These are phyloP conservation scores for Tricholoma terreum DNA, from an alignment of 768 basidiomycete genomes.

Conservation along the genomic window DNA sequence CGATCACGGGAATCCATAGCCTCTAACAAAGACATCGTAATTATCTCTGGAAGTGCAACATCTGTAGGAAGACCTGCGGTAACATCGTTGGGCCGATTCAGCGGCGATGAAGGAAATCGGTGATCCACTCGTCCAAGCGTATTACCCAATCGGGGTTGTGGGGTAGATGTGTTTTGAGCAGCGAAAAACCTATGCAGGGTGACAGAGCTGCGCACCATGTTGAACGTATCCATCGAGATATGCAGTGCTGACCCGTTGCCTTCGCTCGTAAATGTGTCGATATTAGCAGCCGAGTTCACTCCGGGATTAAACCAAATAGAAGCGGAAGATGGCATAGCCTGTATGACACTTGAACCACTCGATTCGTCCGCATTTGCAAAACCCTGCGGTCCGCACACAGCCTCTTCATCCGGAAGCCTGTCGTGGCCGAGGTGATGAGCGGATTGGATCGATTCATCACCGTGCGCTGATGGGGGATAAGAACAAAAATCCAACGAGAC, in stretches of 20 bases:
- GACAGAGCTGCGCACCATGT: neutral
- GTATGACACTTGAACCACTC: constrained; percentile 13
- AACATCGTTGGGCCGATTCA: neutral
- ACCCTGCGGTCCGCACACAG: neutral
- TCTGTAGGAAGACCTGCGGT: neutral
- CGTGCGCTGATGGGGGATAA: neutral
- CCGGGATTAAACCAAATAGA: constrained; percentile 15
- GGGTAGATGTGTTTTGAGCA: neutral
- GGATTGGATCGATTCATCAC: neutral
- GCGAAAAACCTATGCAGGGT: neutral
- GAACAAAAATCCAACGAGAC: neutral
- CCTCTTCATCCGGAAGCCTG: neutral
- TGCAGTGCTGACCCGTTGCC: neutral
- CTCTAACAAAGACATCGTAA: constrained; percentile 26
- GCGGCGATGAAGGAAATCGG: neutral
- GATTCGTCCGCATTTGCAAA: constrained; percentile 5
- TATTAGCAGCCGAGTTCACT: neutral
- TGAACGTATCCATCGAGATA: neutral
- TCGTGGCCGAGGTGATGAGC: neutral
- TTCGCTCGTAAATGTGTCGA: neutral
- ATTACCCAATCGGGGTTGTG: neutral
- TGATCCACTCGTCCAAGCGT: neutral
- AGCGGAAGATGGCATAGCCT: constrained; percentile 25
- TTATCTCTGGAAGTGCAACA: constrained; percentile 16
- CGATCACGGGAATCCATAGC: constrained; percentile 28